Conservation (phyloP, 2,329 filamentous ascomycete genomes). For the Bipolaris cookei region DNA sequence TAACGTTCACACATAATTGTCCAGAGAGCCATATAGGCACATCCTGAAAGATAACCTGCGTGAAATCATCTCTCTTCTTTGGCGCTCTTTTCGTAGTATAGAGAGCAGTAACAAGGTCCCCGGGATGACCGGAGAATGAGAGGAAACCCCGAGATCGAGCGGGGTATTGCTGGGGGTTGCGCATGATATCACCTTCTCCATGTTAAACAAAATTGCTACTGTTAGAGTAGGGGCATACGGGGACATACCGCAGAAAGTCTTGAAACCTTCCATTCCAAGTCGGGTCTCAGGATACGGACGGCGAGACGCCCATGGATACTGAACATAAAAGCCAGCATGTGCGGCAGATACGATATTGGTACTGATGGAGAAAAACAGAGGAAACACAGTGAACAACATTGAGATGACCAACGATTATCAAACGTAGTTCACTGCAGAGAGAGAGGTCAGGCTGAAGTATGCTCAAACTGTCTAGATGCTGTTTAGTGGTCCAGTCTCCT, state of each 20-base stretch:
- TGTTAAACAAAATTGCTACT: not conserved
- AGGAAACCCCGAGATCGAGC: not conserved
- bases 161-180: not conserved
- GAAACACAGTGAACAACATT: not conserved
- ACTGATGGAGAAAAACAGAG: not conserved
- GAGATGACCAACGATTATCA: not conserved
- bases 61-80: not conserved
- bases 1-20: not conserved
- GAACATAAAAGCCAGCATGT: not conserved
- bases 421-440: not conserved
- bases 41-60: not conserved
- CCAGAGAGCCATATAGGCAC: not conserved
- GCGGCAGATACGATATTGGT: not conserved
- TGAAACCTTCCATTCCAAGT: not conserved
- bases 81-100: not conserved
- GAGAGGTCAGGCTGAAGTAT: not conserved
- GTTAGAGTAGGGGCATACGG: not conserved
- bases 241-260: not conserved
- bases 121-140: not conserved
- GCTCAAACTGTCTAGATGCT: not conserved
- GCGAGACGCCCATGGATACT: not conserved
- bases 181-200: not conserved
- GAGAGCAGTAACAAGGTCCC: not conserved
- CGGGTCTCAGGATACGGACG: not conserved
- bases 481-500: not conserved